A percentile compares a stretch with the other conserved stretches of the same genome.
Evolutionary conservation across 495 filamentous ascomycete species (phyloP).

Genomic region (Astrothelium macrocarpum): DNA sequence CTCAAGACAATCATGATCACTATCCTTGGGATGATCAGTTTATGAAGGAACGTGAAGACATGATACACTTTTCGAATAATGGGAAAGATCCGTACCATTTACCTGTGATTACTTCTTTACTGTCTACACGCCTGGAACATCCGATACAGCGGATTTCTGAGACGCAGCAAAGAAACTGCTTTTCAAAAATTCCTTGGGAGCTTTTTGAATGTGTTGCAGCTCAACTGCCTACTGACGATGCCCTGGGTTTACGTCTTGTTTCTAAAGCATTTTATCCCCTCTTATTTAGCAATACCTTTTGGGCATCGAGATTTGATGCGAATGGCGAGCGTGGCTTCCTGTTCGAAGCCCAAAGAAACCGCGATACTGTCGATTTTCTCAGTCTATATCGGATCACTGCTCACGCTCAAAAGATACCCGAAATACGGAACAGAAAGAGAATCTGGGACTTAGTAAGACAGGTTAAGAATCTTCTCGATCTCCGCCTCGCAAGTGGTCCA

Average conservation of each 20-base stretch:
- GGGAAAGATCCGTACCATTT: constrained; percentile 6
- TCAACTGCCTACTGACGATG: constrained; percentile 8
- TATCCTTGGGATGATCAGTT: neutral
- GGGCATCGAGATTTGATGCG: constrained; percentile 11
- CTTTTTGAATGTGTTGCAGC: constrained; percentile 7
- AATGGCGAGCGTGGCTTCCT: constrained; percentile 9
- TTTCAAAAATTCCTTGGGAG: constrained; percentile 9
- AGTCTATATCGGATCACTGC: constrained; percentile 9
- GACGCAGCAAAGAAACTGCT: constrained; percentile 7
- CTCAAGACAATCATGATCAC: neutral
- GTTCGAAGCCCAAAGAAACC: constrained; percentile 5
- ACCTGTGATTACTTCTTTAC: constrained; percentile 9
- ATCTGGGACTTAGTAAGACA: constrained; percentile 9
- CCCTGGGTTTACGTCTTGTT: constrained; percentile 6
- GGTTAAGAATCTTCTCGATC: constrained; percentile 6
- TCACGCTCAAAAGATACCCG: constrained; percentile 7
- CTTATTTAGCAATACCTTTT: constrained; percentile 9
- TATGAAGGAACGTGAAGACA: neutral
- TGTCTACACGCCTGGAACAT: constrained; percentile 9
- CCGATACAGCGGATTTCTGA: neutral
- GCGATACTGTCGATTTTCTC: constrained; percentile 7
- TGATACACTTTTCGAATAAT: neutral
- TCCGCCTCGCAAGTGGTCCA: constrained; percentile 5
- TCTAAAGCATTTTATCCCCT: constrained; percentile 6
- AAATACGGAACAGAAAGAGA: constrained; percentile 9